Evolutionary conservation across 495 filamentous ascomycete species (phyloP), one percentile per base, ranked within the genome.

Genomic region (Zalerion maritima): DNA sequence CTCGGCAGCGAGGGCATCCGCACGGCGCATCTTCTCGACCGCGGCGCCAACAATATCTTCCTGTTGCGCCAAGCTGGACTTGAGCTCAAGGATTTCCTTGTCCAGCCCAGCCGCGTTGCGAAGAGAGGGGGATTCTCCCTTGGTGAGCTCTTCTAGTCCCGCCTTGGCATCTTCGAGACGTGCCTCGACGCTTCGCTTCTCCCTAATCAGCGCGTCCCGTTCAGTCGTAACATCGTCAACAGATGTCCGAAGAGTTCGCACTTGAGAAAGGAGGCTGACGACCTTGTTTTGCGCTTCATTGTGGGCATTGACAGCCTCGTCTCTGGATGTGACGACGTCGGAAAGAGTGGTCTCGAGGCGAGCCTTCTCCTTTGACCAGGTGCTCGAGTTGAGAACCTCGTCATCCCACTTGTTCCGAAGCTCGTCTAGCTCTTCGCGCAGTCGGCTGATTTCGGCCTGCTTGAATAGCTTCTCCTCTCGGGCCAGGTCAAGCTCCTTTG

Each of bases 381-480:
- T 89, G 0, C 84, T 91, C 52, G 80, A 87, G 47, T 97, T 97
- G 43, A 97, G 74, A 12, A 96, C 85, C 54, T 97, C 89, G 43
- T 97, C 81, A 46, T 97, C 91, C 91, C 91, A 97, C 50, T 94
- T 96, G 36, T 76, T 83, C 28, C 89, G 77, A 13, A 96, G 73
- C 38, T 92, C 83, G 39, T 97, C 89, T 10, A 96, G 69, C 48
- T 97, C 89, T 44, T 96, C 89, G 3, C 91, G 74, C 26, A 97
- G 65, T 16, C 81, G 70, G 7, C 75, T 58, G 36, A 73, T 78
- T 46, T 83, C 76, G 14, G 55, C 50, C 43, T 72, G 64, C 43
- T 67, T 68, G 42, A 58, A 67, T 24, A 70, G 50, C 47, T 62
- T 69, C 53, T 86, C 87, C 45, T 96, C 91, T 14, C 89, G 73